Conservation (phyloP, 2,329 filamentous ascomycete genomes). For the Ramularia collo-cygni region DNA sequence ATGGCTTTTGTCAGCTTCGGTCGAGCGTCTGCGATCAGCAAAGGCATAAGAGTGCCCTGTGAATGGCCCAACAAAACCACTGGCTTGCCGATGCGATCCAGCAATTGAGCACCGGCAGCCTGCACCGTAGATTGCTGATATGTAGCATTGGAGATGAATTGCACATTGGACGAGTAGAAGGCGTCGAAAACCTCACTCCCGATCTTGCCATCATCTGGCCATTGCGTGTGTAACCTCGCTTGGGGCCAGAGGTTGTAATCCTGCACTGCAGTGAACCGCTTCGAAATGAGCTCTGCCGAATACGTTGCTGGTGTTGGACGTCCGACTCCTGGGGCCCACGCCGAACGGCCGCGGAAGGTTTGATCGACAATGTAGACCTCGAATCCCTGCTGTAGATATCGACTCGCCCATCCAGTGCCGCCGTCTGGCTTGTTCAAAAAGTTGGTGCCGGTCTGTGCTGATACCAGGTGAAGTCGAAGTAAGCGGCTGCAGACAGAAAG, state of each 20-base stretch:
- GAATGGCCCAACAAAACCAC: conserved; percentile 46
- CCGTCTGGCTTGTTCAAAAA: conserved; percentile 46
- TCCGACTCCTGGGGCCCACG: conserved; percentile 17
- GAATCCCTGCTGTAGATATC: conserved; percentile 41
- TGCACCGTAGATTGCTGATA: conserved; percentile 20
- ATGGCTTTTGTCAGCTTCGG: conserved; percentile 45
- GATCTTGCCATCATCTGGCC: conserved; percentile 31
- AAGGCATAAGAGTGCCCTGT: conserved; percentile 42
- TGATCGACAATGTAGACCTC: conserved; percentile 40
- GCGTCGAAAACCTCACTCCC: conserved; percentile 45
- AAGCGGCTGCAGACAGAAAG: conserved; percentile 17
- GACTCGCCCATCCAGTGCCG: conserved; percentile 42
- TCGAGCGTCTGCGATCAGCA: conserved; percentile 42
- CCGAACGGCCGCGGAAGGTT: conserved; percentile 30
- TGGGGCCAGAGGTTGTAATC: conserved; percentile 37
- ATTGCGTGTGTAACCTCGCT: conserved; percentile 39
- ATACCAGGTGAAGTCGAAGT: conserved; percentile 28
- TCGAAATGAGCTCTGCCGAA: conserved; percentile 27
- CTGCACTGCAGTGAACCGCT: conserved; percentile 31
- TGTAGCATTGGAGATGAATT: conserved; percentile 30
- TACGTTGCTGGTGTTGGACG: conserved; percentile 5
- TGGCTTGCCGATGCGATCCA: conserved; percentile 36
- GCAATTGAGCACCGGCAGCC: conserved; percentile 25
- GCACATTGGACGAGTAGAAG: conserved; percentile 41
- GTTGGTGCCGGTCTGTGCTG: conserved; percentile 32